phyloP scores from a whole-genome alignment of 202 grass and related monocot species.

The Zoysia matrella region DNA sequence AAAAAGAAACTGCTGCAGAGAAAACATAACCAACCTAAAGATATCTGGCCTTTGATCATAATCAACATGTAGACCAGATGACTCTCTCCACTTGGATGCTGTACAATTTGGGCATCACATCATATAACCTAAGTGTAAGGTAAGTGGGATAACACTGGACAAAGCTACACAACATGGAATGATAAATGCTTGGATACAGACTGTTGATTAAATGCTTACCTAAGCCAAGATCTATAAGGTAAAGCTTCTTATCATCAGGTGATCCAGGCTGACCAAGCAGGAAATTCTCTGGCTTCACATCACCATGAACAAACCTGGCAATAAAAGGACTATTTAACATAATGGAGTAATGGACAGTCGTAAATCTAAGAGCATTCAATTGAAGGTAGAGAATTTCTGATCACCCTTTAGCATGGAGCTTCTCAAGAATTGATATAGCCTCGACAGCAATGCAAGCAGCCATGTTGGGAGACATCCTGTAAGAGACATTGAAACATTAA shows the following conservation, averaged over 20 bases:
- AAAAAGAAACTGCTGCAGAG: conserved; percentile 36
- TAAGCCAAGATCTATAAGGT: conserved; percentile 86
- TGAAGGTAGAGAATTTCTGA: conserved; percentile 35
- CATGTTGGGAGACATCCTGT: conserved; percentile 90
- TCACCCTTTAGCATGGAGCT: conserved; percentile 94
- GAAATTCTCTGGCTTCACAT: conserved; percentile 58
- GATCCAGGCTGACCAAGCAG: no score
- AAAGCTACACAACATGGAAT: conserved; percentile 1
- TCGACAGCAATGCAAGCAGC: conserved; percentile 97
- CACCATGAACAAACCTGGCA: conserved; percentile 98
- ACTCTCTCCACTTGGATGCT: conserved; percentile 94
- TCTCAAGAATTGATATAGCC: conserved; percentile 93
- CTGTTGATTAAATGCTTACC: conserved; percentile 55
- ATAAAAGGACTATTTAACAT: conserved; percentile 2
- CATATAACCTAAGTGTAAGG: conserved; percentile 6
- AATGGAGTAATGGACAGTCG: conserved; percentile 25
- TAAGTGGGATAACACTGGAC: not conserved
- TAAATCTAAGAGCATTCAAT: conserved; percentile 7
- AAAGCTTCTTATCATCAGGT: no score
- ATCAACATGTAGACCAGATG: conserved; percentile 80
- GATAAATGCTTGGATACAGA: not conserved
- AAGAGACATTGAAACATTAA: conserved; percentile 40
- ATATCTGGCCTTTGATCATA: conserved; percentile 38
- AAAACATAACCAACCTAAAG: conserved; percentile 68
- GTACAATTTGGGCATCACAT: conserved; percentile 35